Base-by-base conservation (phyloP, 176 grass and related monocot genomes). In the Eremochloa ophiuroides region DNA sequence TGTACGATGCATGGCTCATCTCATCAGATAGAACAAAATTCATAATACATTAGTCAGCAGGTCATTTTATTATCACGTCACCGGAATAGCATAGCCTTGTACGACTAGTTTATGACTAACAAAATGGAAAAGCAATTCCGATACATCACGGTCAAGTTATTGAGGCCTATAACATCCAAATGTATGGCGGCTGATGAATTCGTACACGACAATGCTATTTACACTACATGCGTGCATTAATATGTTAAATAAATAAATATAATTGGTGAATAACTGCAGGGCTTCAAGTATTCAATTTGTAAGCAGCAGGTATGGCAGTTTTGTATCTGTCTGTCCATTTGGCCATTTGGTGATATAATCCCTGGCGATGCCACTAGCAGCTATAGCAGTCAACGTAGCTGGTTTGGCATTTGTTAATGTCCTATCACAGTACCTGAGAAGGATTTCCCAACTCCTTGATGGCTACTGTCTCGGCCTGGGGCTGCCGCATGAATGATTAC, bases 391-490 rank as follows among this genome's bases (percentile, higher is more conserved):
- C 64, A 87, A 76, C 63, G 30, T 71, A 59, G 56, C 67, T 20
- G 60, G 38, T 78, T 79, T 88, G 74, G 44, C 34, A 0, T 88
- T 58, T 88, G 22, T 55, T 30, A 34, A 42, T 73, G 33, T 13
- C 66, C 66, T 72, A 22, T 48, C 26, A 4, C 4, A 22, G 28
- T 25, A 71, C 33, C 23, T 64, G 80, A 88, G 43, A 87, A 87
- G 15, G 86, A 74, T 79, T 56, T 59, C 33, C 60, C 34, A 84
- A 88, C 86, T 35, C 18, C 80, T 44, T 58, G 58, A 78, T 73
- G 66, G 56, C 66, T 83, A 55, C 66, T 66, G 12, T 9, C 28
- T 22, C 6, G 14, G 23, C 1, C 18, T 20, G 14, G 23, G 15
- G 25, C 25, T 61, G 22, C 20, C 58, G 18, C 55, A 82, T 43